Evolutionary conservation across 176 grass and related monocot species (phyloP), one percentile per base, ranked within the genome.

Genomic region (Cenchrus americanus): DNA sequence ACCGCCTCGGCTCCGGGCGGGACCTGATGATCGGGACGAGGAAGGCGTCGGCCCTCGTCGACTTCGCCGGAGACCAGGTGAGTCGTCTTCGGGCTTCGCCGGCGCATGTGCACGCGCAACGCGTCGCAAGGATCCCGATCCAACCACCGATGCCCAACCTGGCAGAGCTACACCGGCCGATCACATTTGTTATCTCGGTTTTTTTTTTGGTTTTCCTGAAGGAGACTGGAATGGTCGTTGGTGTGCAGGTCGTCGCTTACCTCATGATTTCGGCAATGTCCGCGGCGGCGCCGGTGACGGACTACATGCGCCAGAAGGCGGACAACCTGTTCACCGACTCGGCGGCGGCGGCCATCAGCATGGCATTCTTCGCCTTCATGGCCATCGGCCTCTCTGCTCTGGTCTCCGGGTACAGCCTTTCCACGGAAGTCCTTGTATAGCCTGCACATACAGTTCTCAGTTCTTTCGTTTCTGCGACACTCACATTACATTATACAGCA

Each of bases 51-150:
- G 79, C 75, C 10, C 41, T 90, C 12, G 10, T 92, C n/a, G 83
- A 90, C 87, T 94, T 97, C 88, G 86, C 80, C 27, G 90, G 92
- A 66, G 94, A 97, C 41, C 94, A 97, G 88, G 92, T 92, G 46
- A n/a, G 66, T 51, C 61, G 18, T 1, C 3, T 47, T 6, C 1
- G 18, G 41, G 58, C 34, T 37, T 4, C 34, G 34, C 3, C 34
- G 34, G 22, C 12, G n/a, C 10, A 9, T 40, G 27, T 34, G 68
- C 17, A 6, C n/a, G 30, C 17, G 1, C 43, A 5, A 27, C 11
- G 21, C 3, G 11, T 62, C 48, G 46, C 64, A 26, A 37, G 21
- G 21, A 44, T 63, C 18, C 57, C 57, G 43, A 83, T 37, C 78
- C 51, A 83, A 72, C 80, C 32, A 79, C 80, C 66, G 37, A 1